Conservation (phyloP, 2,329 filamentous ascomycete species). For the Tympanopsis confertula region DNA sequence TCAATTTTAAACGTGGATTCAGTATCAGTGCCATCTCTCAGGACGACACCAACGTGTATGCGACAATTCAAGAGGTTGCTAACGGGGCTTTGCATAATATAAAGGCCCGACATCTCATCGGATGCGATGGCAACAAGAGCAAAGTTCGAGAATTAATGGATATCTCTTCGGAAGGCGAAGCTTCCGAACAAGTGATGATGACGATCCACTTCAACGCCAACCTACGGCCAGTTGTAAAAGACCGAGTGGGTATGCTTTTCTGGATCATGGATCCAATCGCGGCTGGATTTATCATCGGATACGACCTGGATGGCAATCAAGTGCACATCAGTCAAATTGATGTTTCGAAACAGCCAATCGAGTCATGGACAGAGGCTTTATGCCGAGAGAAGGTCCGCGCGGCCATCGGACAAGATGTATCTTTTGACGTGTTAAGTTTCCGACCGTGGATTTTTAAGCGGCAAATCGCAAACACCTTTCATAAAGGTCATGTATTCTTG, state of each 20-base stretch:
- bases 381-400: conserved; percentile 17
- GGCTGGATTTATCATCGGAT: conserved; percentile 29
- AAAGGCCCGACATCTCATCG: conserved; percentile 18
- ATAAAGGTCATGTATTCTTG: conserved; percentile 21
- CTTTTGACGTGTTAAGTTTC: conserved; percentile 24
- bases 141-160: conserved; percentile 13
- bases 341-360: conserved; percentile 19
- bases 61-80: conserved; percentile 15
- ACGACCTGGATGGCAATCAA: conserved; percentile 25
- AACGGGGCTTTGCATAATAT: conserved; percentile 12
- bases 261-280: conserved; percentile 29
- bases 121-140: conserved; percentile 22
- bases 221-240: conserved; percentile 20
- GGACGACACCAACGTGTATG: conserved; percentile 11
- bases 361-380: conserved; percentile 19
- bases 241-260: conserved; percentile 28
- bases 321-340: conserved; percentile 31
- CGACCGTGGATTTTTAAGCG: conserved; percentile 27
- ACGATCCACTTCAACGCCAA: conserved; percentile 31
- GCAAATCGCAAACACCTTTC: conserved; percentile 24
- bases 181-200: no score
- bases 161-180: conserved; percentile 19
- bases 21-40: conserved; percentile 3
- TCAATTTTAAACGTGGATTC: conserved; percentile 16
- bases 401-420: conserved; percentile 17